A percentile compares a stretch with the other conserved stretches of the same genome.
These are phyloP conservation scores for Elaeis guineensis DNA, from an alignment of 176 grass and related monocot genomes.

Conservation along the genomic window DNA sequence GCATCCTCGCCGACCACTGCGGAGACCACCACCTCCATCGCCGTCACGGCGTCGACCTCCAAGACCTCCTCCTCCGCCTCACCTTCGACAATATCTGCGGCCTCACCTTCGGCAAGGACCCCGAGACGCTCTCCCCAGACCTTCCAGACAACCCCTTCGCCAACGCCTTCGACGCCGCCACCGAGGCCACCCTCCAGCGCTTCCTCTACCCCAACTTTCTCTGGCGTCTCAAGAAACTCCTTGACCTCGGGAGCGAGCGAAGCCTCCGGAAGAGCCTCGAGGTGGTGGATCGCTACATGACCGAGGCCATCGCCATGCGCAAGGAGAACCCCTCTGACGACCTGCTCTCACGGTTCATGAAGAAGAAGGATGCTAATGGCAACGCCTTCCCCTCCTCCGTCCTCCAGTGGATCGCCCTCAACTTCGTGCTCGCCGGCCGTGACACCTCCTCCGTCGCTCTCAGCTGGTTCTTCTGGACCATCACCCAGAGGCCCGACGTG, in stretches of 20 bases:
- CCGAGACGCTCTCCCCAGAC: conserved; percentile 60
- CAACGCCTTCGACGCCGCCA: conserved; percentile 76
- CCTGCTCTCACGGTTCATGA: conserved; percentile 86
- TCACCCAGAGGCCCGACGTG: conserved; percentile 64
- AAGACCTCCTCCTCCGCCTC: conserved; percentile 83
- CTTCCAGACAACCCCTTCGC: conserved; percentile 67
- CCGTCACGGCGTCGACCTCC: conserved; percentile 59
- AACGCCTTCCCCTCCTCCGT: conserved; percentile 64
- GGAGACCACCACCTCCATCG: neutral
- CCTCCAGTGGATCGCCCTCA: conserved; percentile 88
- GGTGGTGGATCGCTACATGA: conserved; percentile 71
- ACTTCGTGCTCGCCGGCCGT: conserved; percentile 87
- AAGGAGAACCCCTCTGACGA: conserved; percentile 73
- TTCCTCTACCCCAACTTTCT: conserved; percentile 73
- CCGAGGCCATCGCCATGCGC: conserved; percentile 58
- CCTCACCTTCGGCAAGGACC: conserved; percentile 92
- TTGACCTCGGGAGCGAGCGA: conserved; percentile 68
- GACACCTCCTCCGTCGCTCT: conserved; percentile 95
- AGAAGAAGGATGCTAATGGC: conserved; percentile 61
- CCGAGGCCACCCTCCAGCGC: conserved; percentile 69
- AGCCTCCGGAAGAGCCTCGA: conserved; percentile 63
- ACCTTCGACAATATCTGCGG: conserved; percentile 98
- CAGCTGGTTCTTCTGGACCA: conserved; percentile 90
- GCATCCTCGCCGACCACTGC: conserved; percentile 52
- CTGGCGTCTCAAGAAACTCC: conserved; percentile 81